Base-by-base conservation (phyloP, 2,329 filamentous ascomycete species). In the Dendrostoma leiphaemia region DNA sequence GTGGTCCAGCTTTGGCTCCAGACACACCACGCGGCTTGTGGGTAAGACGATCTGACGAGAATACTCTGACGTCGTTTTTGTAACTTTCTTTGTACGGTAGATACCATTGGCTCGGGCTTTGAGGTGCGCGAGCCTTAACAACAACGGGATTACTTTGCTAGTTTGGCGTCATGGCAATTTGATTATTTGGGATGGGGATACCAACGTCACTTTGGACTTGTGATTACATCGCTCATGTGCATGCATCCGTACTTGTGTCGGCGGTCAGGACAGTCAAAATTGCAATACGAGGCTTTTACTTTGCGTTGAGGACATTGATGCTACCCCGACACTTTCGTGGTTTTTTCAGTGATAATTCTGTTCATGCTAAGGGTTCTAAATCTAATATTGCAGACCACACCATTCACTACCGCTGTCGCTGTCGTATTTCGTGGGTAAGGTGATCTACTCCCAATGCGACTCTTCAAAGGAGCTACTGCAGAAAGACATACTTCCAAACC, bases 161-260 rank as follows among this genome's bases (percentile, higher is more conserved):
- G 10, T 23, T 46, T 17, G 56, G 56, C 56, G 56, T 58, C 50
- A 51, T 31, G 56, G 56, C 43, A 51, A 28, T 40, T 23, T 52
- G 43, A 49, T 45, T 44, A 41, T 44, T 28, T 31, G 45, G 45
- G 9, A 31, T 35, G 21, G 41, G 46, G 24, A 35, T 41, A 54
- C 46, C 45, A 54, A 44, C 45, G 17, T 48, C 51, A 54, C 51
- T 54, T 46, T 29, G 38, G 23, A 43, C 43, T 29, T 12, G 37
- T 17, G 15, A 6, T 23, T 37, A 37, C 29, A 34, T 31, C 17
- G 24, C n/a, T 34, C 29, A 23, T n/a, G n/a, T n/a, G n/a, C n/a
- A n/a, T n/a, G 28, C 28, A 43, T 23, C 6, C 24, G 26, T 26
- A 23, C 12, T n/a, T 32, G 17, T 32, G 31, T 51, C 28, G 2